Evolutionary conservation across 768 basidiomycete species (phyloP), one percentile per base, ranked within the genome.

Genomic region (Podaxis mareebaensis): DNA sequence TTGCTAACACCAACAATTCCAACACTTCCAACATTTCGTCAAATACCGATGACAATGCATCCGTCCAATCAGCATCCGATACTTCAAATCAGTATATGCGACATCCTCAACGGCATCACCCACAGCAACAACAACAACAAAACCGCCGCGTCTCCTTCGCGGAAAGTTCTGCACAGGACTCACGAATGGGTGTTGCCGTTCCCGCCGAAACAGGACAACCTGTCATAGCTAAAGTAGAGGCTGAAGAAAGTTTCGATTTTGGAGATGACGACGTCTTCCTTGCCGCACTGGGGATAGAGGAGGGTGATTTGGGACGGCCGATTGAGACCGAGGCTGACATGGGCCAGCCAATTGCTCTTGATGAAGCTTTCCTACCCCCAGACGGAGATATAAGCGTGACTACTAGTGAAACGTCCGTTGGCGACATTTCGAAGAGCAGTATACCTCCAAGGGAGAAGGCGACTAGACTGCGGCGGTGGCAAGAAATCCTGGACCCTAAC

Each of bases 221-320:
- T 52, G 59, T 22, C 22, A n/a, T 58, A 40, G 36, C 67, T 1
- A 67, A 67, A 58, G 26, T 49, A 13, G 69, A 70, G 36, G 1
- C 59, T n/a, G 65, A 66, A n/a, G 53, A 61, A 26, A 52, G 40
- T 33, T 87, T 82, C 65, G 77, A 78, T 11, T 82, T 86, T 66
- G 76, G 88, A 0, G 88, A 92, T 44, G 90, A 91, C 58, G 89
- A 86, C 58, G 85, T 80, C 1, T 82, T 90, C 67, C 76, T 88
- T 39, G 88, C 89, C 20, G 73, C 78, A 10, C 78, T 87, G 24
- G 86, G 86, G 63, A 71, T 85, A 12, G 80, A 77, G 1, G 82
- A 82, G 20, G 78, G 78, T 20, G 79, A 80, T 60, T 55, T 81
- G 12, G 83, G 81, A 8, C 69, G 75, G 53, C 80, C 77, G 0